A percentile compares a stretch with the other conserved stretches of the same genome.
Conservation (phyloP, 2,329 filamentous ascomycete genomes). For the Zasmidium angulare region DNA sequence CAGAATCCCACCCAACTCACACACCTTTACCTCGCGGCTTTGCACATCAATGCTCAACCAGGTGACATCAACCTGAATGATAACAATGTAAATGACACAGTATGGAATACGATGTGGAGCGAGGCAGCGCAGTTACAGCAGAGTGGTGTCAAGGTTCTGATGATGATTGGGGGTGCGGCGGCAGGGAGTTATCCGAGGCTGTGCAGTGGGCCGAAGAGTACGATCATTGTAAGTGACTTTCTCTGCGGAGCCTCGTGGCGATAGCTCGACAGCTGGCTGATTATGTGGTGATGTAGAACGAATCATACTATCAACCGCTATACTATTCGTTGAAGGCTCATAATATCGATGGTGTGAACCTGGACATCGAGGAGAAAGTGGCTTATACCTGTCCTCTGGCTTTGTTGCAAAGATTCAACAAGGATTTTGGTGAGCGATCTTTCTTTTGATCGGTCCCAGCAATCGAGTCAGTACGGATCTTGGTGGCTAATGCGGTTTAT, state of each 20-base stretch:
- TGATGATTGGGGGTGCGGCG: slow-evolving; percentile 32
- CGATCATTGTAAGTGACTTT: slow-evolving; percentile 6
- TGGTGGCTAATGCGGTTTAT: background rate
- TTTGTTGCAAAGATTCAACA: slow-evolving; percentile 25
- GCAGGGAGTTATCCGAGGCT: slow-evolving; percentile 27
- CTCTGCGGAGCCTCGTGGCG: no score
- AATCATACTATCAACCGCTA: slow-evolving; percentile 28
- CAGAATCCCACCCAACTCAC: slow-evolving; percentile 28
- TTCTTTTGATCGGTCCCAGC: no score
- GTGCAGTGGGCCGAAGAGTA: slow-evolving; percentile 18
- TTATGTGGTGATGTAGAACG: slow-evolving; percentile 15
- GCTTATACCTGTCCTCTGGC: slow-evolving; percentile 25
- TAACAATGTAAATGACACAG: slow-evolving; percentile 24
- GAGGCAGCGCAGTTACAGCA: slow-evolving; percentile 27
- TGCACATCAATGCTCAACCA: slow-evolving; percentile 30
- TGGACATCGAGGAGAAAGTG: slow-evolving; percentile 33
- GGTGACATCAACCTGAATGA: slow-evolving; percentile 31
- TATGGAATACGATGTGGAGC: slow-evolving; percentile 26
- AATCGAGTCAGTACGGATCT: no score
- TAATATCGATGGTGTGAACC: slow-evolving; percentile 30
- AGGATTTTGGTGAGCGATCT: slow-evolving; percentile 26
- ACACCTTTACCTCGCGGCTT: slow-evolving; percentile 30
- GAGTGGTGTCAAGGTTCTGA: slow-evolving; percentile 30
- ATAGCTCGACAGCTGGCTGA: no score
- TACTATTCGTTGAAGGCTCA: slow-evolving; percentile 25